Conservation (phyloP, 352 stramenopile genomes). For the Pythium vanterpoolii region DNA sequence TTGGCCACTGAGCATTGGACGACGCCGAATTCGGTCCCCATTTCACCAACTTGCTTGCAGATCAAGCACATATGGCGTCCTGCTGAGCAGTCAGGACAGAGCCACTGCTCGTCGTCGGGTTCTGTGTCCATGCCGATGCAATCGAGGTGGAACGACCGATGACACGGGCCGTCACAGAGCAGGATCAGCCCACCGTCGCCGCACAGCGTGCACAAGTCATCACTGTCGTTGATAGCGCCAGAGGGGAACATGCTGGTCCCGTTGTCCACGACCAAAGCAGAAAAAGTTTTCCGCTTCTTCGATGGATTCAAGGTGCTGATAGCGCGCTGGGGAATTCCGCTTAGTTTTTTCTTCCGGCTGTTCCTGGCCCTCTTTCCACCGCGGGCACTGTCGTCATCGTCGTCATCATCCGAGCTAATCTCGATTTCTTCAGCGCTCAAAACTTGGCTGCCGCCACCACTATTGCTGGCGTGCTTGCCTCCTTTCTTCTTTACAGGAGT, state of each 20-base stretch:
- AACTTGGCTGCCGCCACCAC: not conserved
- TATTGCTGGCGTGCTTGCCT: conserved; percentile 4
- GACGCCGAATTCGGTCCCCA: conserved; percentile 87
- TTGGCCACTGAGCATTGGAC: conserved; percentile 89
- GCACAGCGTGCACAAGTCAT: conserved; percentile 91
- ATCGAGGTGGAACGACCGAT: conserved; percentile 91
- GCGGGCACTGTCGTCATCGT: conserved; percentile 31
- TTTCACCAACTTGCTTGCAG: conserved; percentile 89
- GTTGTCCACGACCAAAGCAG: not conserved
- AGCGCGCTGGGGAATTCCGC: conserved; percentile 7
- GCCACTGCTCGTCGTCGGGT: conserved; percentile 84
- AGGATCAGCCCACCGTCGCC: conserved; percentile 90
- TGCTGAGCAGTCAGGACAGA: conserved; percentile 87
- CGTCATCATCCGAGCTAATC: conserved; percentile 38
- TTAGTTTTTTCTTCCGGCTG: conserved; percentile 29
- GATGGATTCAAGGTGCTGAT: conserved; percentile 1
- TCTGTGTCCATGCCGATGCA: conserved; percentile 87
- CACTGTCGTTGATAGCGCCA: conserved; percentile 77
- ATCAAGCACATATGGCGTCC: conserved; percentile 91
- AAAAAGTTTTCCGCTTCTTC: conserved; percentile 29
- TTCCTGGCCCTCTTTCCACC: conserved; percentile 6
- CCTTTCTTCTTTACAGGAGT: conserved; percentile 30
- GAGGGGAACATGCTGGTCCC: conserved; percentile 38
- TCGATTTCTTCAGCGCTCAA: conserved; percentile 42
- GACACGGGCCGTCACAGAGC: conserved; percentile 90